Evolutionary conservation across 352 stramenopile genomes (phyloP).

Genomic region (Phytophthora multivora): DNA sequence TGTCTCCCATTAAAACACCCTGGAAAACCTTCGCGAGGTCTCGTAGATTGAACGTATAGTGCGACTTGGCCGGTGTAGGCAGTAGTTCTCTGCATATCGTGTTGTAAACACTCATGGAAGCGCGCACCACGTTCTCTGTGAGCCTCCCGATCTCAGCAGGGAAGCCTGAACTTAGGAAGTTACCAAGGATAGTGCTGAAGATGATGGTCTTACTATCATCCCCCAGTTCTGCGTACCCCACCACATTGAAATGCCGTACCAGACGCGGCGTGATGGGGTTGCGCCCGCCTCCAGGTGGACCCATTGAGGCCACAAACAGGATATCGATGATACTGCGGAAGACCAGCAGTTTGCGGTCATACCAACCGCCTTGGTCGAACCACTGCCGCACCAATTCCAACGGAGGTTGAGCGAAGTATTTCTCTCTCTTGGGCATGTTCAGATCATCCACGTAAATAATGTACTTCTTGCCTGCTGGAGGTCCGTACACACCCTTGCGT

Average conservation of each 20-base stretch:
- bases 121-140: slow-evolving; percentile 70
- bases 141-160: slow-evolving; percentile 57
- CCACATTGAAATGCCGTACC: slow-evolving; percentile 93
- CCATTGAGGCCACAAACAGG: slow-evolving; percentile 92
- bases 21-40: slow-evolving; percentile 95
- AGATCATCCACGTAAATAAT: slow-evolving; percentile 96
- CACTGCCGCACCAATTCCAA: slow-evolving; percentile 95
- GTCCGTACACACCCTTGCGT: slow-evolving; percentile 92
- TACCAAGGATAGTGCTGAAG: slow-evolving; percentile 92
- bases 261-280: slow-evolving; percentile 92
- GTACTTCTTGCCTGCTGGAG: slow-evolving; percentile 91
- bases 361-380: slow-evolving; percentile 95
- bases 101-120: slow-evolving; percentile 92
- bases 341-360: slow-evolving; percentile 92
- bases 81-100: slow-evolving; percentile 89
- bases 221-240: slow-evolving; percentile 91
- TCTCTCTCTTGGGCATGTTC: slow-evolving; percentile 96
- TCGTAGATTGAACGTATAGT: slow-evolving; percentile 96
- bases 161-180: slow-evolving; percentile 68
- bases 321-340: slow-evolving; percentile 91
- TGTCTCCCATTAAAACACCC: slow-evolving; percentile 89
- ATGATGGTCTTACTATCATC: slow-evolving; percentile 92
- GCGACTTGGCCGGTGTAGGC: slow-evolving; percentile 93
- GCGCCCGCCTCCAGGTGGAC: slow-evolving; percentile 90
- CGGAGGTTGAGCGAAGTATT: slow-evolving; percentile 94